A percentile compares a stretch with the other conserved stretches of the same genome.
phyloP scores from a whole-genome alignment of 352 stramenopile genomes.

The Halophytophthora polymorphica region DNA sequence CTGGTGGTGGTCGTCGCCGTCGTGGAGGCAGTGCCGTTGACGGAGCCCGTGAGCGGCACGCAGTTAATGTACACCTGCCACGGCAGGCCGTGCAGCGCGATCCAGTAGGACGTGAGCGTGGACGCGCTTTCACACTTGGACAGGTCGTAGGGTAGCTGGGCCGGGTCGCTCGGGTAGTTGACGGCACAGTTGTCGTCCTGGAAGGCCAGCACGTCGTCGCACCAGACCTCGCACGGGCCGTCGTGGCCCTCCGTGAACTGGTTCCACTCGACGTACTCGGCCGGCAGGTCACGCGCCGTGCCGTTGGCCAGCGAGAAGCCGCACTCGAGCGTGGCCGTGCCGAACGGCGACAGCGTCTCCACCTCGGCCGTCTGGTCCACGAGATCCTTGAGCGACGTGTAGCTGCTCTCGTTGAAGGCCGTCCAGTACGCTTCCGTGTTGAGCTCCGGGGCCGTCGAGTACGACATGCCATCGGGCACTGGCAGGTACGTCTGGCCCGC shows the following conservation, averaged over 20 bases:
- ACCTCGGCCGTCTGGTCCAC: background rate
- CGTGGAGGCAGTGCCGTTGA: slow-evolving; percentile 7
- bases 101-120: too few species aligned
- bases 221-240: background rate
- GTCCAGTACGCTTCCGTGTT: slow-evolving; percentile 8
- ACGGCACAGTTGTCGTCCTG: background rate
- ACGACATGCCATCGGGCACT: slow-evolving; percentile 19
- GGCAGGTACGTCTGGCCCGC: slow-evolving; percentile 18
- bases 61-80: slow-evolving; percentile 38
- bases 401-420: slow-evolving; percentile 9
- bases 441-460: slow-evolving; percentile 7
- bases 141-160: too few species aligned
- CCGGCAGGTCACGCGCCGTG: slow-evolving; percentile 14
- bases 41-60: slow-evolving; percentile 23
- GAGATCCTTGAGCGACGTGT: slow-evolving; percentile 13
- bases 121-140: background rate
- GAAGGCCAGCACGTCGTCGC: background rate
- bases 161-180: too few species aligned
- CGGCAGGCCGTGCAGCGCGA: too few species aligned
- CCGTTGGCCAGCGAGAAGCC: slow-evolving; percentile 10
- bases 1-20: slow-evolving; percentile 8
- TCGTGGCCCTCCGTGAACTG: background rate
- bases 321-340: slow-evolving; percentile 7
- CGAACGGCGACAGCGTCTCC: slow-evolving; percentile 6
- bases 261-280: background rate